Base-by-base conservation (phyloP, 2,329 filamentous ascomycete genomes). In the Exophiala viscosa region DNA sequence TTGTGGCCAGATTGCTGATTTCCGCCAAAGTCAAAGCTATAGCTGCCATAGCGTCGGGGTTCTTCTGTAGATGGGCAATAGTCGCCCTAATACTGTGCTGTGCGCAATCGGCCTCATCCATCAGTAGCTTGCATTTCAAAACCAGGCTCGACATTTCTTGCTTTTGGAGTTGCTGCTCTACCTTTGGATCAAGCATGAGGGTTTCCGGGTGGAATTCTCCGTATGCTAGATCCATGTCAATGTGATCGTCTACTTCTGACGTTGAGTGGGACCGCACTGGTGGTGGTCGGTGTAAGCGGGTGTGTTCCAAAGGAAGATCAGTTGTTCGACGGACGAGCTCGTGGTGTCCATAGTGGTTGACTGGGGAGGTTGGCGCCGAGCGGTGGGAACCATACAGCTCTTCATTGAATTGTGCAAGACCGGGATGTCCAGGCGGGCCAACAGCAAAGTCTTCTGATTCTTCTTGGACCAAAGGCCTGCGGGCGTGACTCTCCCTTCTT, bases 171-270 rank as follows among this genome's bases (percentile, higher is more conserved):
- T 74, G 71, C 34, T 86, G 77, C 36, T 80, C 73, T 48, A 76
- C 64, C 45, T 55, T 40, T 10, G 57, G 55, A 35, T 72, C 66
- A 45, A 72, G 69, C 54, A 78, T 65, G 65, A 81, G 72, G 48
- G 65, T 73, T 67, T 71, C 89, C 70, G 62, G 90, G 82, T 51
- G 88, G 83, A 93, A 76, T 47, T 88, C 85, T 54, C 92, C 92
- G 64, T 96, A 97, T 6, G 92, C 92, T 6, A 97, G 77, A 66
- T 96, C 80, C 88, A 95, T 90, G 65, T 96, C 92, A 62, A 96
- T 84, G 50, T 84, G 76, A 17, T 70, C 63, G 14, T 57, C 53
- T 14, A 59, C 40, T 11, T 61, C 60, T 1, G 62, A 58, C 11
- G 54, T 48, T 5, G 62, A 64, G 15, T 58, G 50, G 7, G 62